Percentiles rank a stretch among this genome's conserved stretches.
Evolutionary conservation across 1,139 yeast genomes (phyloP).

Genomic region (Yamadazyma blattariae): DNA sequence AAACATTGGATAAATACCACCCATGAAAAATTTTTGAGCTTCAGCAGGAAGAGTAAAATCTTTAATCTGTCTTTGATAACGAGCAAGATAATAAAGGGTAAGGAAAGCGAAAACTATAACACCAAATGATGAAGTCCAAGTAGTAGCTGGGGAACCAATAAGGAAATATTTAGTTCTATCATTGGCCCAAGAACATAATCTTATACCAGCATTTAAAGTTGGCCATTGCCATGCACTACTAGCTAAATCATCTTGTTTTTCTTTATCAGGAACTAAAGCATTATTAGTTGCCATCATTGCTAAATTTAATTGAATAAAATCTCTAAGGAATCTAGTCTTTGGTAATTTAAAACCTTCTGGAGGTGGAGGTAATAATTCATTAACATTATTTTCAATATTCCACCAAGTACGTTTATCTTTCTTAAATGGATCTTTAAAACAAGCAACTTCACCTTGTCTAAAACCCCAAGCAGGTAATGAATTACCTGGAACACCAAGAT

Average conservation of each 20-base stretch:
- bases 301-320: slow-evolving; percentile 86
- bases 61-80: slow-evolving; percentile 91
- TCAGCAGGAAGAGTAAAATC: slow-evolving; percentile 55
- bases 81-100: slow-evolving; percentile 57
- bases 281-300: slow-evolving; percentile 99
- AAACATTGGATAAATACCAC: slow-evolving; percentile 87
- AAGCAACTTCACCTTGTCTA: slow-evolving; percentile 94
- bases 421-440: slow-evolving; percentile 69
- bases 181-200: slow-evolving; percentile 94
- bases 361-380: slow-evolving; percentile 71
- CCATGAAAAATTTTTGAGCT: slow-evolving; percentile 51
- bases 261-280: slow-evolving; percentile 89
- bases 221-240: slow-evolving; percentile 99
- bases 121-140: slow-evolving; percentile 85
- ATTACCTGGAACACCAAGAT: slow-evolving; percentile 79
- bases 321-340: slow-evolving; percentile 78
- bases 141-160: slow-evolving; percentile 90
- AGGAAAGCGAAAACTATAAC: slow-evolving; percentile 59
- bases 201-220: slow-evolving; percentile 81
- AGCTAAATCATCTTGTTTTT: slow-evolving; percentile 88
- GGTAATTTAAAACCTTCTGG: slow-evolving; percentile 76
- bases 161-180: slow-evolving; percentile 79
- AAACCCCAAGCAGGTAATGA: slow-evolving; percentile 96
- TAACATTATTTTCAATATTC: slow-evolving; percentile 87
- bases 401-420: slow-evolving; percentile 98